Base-by-base conservation (phyloP, 202 grass and related monocot species). In the Eragrostis tef region DNA sequence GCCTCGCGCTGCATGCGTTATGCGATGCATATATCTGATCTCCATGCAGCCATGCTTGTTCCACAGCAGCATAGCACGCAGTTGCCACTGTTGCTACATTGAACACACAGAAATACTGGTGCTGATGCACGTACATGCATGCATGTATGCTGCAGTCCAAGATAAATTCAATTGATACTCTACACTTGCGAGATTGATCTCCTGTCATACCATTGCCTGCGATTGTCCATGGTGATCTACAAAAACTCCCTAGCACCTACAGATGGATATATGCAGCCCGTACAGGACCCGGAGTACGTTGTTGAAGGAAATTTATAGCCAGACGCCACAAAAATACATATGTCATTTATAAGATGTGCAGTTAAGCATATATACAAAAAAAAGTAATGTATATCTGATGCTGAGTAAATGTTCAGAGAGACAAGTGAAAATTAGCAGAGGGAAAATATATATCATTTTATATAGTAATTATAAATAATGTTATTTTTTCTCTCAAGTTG, bases 31-130 rank as follows among this genome's bases (percentile, higher is more conserved):
- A 3, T 10, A 21, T 11, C 19, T 19, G 4, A 12, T 42, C 83
- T 64, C 83, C 47, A 73, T 64, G 34, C 67, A 59, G 17, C 49
- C 77, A 68, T 66, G 66, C 49, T 60, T n/a, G 70, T 72, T 72
- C 9, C 12, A 43, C 78, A 61, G 75, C 62, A 51, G 74, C 29
- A 16, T 17, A 9, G 47, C 59, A 27, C 49, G 1, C 20, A 50
- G 79, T 56, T 53, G 52, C 70, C 25, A 54, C 63, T 41, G 76
- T 61, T 5, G 71, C 64, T 64, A 25, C 81, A 89, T 77, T 81
- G 71, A 81, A 80, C 71, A 41, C 70, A 53, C 71, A 81, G 76
- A 85, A 81, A 81, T 65, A 71, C 81, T 85, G 76, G 47, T 9
- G 64, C 22, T 19, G 64, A 67, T 77, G 62, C 20, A 22, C 54